Evolutionary conservation across 2,329 filamentous ascomycete species (phyloP).

Genomic region (Fusarium liriodendri): DNA sequence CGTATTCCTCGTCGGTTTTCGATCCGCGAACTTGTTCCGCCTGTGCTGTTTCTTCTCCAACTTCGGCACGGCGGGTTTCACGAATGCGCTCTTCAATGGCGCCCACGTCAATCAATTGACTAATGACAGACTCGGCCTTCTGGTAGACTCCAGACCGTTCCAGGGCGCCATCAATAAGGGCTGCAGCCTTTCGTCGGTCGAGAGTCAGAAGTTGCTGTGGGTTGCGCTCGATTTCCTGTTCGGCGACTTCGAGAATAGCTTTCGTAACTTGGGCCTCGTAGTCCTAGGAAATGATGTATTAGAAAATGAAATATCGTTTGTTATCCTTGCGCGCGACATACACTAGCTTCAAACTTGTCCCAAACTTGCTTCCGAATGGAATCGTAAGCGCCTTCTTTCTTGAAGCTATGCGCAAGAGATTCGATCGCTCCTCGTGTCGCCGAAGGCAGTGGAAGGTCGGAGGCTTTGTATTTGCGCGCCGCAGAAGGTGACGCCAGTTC

Average conservation of each 20-base stretch:
- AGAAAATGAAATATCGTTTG: slow-evolving; percentile 34
- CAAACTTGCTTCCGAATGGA: slow-evolving; percentile 80
- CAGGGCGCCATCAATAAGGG: slow-evolving; percentile 81
- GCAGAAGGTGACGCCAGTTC: slow-evolving; percentile 27
- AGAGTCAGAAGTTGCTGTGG: slow-evolving; percentile 77
- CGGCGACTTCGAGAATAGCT: slow-evolving; percentile 75
- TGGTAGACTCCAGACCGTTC: slow-evolving; percentile 82
- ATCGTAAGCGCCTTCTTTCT: slow-evolving; percentile 89
- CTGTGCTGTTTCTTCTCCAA: slow-evolving; percentile 75
- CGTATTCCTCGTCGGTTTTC: slow-evolving; percentile 81
- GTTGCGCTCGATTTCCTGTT: slow-evolving; percentile 80
- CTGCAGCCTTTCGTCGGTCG: slow-evolving; percentile 78
- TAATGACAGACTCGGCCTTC: slow-evolving; percentile 74
- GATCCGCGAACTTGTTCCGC: slow-evolving; percentile 73
- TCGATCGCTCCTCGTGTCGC: slow-evolving; percentile 81
- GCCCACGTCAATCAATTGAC: slow-evolving; percentile 73
- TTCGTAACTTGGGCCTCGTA: slow-evolving; percentile 75
- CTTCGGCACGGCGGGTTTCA: slow-evolving; percentile 72
- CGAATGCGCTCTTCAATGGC: slow-evolving; percentile 78
- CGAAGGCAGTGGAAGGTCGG: slow-evolving; percentile 79
- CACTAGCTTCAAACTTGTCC: slow-evolving; percentile 78
- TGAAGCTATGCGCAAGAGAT: slow-evolving; percentile 81
- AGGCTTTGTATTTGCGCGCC: slow-evolving; percentile 72
- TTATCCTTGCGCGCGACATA: slow-evolving; percentile 50
- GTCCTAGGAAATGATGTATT: slow-evolving; percentile 59